Evolutionary conservation across 2,329 filamentous ascomycete species (phyloP).

Genomic region (Colletotrichum godetiae): DNA sequence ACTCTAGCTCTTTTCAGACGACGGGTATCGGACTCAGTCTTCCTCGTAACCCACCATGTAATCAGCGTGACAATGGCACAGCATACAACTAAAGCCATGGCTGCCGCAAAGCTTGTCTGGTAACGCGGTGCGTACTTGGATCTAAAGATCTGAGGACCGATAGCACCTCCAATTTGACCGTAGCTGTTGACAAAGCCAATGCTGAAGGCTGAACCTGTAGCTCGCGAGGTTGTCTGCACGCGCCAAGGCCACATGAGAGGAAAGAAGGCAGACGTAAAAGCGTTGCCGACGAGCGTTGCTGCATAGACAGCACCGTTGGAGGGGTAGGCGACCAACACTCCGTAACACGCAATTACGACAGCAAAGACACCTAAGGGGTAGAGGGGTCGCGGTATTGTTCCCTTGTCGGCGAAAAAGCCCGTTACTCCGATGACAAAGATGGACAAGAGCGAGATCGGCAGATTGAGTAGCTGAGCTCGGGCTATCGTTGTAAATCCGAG

Average conservation of each 20-base stretch:
- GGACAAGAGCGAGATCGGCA: slow-evolving; percentile 55
- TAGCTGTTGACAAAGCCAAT: slow-evolving; percentile 63
- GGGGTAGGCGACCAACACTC: slow-evolving; percentile 57
- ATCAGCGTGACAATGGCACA: slow-evolving; percentile 53
- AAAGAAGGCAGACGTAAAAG: slow-evolving; percentile 55
- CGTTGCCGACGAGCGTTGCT: slow-evolving; percentile 56
- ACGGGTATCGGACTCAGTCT: slow-evolving; percentile 57
- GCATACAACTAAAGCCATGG: slow-evolving; percentile 56
- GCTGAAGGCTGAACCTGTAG: slow-evolving; percentile 61
- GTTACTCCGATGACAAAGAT: slow-evolving; percentile 55
- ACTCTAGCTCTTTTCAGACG: slow-evolving; percentile 54
- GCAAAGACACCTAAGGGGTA: slow-evolving; percentile 55
- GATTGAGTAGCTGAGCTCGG: slow-evolving; percentile 59
- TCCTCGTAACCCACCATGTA: slow-evolving; percentile 58
- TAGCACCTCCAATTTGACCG: slow-evolving; percentile 60
- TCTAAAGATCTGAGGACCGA: slow-evolving; percentile 59
- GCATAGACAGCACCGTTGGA: slow-evolving; percentile 59
- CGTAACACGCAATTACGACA: slow-evolving; percentile 57
- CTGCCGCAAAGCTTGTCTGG: slow-evolving; percentile 52
- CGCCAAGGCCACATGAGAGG: slow-evolving; percentile 65
- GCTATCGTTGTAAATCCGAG: slow-evolving; percentile 54
- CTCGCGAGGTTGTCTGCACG: slow-evolving; percentile 56
- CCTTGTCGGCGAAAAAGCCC: slow-evolving; percentile 55
- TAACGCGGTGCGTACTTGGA: slow-evolving; percentile 58
- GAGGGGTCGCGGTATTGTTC: slow-evolving; percentile 53